Evolutionary conservation across 805 yeast species (phyloP), one percentile per base, ranked within the genome.

Genomic region (Saccharomycopsis olivae): DNA sequence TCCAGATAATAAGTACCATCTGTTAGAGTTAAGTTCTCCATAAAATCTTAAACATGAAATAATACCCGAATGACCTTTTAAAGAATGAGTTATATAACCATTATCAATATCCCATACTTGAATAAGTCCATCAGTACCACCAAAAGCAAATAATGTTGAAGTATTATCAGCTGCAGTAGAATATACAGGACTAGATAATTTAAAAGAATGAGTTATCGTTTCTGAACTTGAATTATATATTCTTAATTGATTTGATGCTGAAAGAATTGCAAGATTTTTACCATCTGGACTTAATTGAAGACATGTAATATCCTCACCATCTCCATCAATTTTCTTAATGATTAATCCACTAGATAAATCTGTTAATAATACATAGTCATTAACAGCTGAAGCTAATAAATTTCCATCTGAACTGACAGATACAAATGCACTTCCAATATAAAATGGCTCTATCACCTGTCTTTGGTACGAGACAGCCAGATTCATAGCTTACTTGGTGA

Each of bases 71-170:
- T 92, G 99, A 1, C 98, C 97, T 57, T 83, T 81, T 42, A 92
- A 69, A 11, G 85, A 77, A 59, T 92, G 98, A 0, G 98, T 92
- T 3, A 81, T 73, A 49, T 71, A 85, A 1, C 92, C 88, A 27
- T 87, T 87, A 48, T 77, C 88, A 28, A 92, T 69, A 58, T 92
- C 99, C 80, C 94, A 87, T 1, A 92, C 94, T 33, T 84, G 77
- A 14, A 88, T 81, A 31, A 77, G 71, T 35, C 98, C 97, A 58
- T 92, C 98, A 1, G 96, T 82, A 35, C 94, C 87, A 29, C 99
- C 99, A 53, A 92, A 78, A 15, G 96, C 94, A 53, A 88, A 73
- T 28, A 92, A 64, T 2, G 95, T 76, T 2, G 94, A 79, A 0
- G 96, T 85, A 2, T 71, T 56, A 58, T 92, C 98, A 17, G 73